Evolutionary conservation across 2,329 filamentous ascomycete species (phyloP).

Genomic region (Cladosporium colombiae): DNA sequence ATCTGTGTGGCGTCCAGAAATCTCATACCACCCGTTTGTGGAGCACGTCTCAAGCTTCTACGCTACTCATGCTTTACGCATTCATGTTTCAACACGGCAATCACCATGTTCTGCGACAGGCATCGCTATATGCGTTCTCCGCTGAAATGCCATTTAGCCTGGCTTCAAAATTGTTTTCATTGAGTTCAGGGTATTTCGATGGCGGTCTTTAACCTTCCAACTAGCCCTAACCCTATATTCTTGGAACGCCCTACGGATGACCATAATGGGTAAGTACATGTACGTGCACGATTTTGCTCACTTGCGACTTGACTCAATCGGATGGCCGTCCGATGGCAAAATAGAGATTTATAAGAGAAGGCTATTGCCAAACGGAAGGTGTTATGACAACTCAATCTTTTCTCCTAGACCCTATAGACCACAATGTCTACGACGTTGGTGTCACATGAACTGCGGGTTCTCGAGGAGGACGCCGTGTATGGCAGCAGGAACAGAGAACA

Average conservation of each 20-base stretch:
- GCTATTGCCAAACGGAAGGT: not conserved
- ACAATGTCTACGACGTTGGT: not conserved
- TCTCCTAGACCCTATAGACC: not conserved
- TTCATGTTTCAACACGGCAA: not conserved
- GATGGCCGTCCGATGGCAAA: not conserved
- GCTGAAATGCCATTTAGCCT: not conserved
- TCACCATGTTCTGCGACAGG: not conserved
- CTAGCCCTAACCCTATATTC: not conserved
- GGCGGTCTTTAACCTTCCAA: not conserved
- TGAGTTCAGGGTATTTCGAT: not conserved
- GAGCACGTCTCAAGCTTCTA: not conserved
- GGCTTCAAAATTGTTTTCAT: not conserved
- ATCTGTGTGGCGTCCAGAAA: not conserved
- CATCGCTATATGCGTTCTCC: not conserved
- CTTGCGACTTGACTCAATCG: not conserved
- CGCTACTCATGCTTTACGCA: not conserved
- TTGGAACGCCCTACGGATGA: not conserved
- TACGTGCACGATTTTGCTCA: not conserved
- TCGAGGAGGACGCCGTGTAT: not conserved
- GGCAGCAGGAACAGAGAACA: not conserved
- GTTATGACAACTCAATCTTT: not conserved
- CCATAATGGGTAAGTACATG: not conserved
- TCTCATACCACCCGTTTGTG: not conserved
- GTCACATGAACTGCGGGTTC: not conserved
- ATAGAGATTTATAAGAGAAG: not conserved